Conservation (phyloP, 352 stramenopile species). For the Globisporangium nunn region DNA sequence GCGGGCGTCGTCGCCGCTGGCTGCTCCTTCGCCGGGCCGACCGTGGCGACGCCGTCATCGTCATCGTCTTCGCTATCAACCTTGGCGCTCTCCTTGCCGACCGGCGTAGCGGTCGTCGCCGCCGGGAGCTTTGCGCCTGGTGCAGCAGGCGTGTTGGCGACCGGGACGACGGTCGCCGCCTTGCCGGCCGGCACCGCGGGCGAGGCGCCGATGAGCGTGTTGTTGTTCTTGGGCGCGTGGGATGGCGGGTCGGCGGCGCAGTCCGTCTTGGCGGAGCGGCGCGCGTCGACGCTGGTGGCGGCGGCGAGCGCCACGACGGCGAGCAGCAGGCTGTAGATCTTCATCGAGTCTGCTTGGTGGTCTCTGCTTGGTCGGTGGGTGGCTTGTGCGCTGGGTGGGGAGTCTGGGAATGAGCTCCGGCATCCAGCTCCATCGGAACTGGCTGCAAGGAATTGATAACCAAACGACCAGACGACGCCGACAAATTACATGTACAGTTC, state of each 20-base stretch:
- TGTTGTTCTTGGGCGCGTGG: not conserved
- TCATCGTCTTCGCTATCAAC: not conserved
- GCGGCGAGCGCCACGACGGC: constrained; percentile 10
- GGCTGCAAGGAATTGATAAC: not conserved
- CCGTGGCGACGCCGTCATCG: constrained; percentile 3
- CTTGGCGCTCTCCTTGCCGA: not conserved
- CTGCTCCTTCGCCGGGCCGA: constrained; percentile 8
- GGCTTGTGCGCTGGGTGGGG: not conserved
- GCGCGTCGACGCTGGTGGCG: constrained; percentile 1
- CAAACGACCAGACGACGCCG: not conserved
- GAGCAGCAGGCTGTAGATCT: constrained; percentile 16
- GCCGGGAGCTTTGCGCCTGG: not conserved
- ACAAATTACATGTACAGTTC: too few species aligned
- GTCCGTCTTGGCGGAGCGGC: constrained; percentile 5
- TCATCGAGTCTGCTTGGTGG: constrained; percentile 8
- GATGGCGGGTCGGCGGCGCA: constrained; percentile 7
- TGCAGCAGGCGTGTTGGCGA: not conserved
- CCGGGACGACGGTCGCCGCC: not conserved
- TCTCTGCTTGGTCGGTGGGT: not conserved
- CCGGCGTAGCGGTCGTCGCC: constrained; percentile 1
- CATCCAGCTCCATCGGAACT: too few species aligned
- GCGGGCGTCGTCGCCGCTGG: constrained; percentile 8
- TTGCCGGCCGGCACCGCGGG: constrained; percentile 1
- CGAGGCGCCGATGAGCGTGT: not conserved
- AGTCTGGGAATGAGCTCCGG: not conserved